Evolutionary conservation across 2,329 filamentous ascomycete species (phyloP), one percentile per base, ranked within the genome.

Genomic region (Colletotrichum salicis): DNA sequence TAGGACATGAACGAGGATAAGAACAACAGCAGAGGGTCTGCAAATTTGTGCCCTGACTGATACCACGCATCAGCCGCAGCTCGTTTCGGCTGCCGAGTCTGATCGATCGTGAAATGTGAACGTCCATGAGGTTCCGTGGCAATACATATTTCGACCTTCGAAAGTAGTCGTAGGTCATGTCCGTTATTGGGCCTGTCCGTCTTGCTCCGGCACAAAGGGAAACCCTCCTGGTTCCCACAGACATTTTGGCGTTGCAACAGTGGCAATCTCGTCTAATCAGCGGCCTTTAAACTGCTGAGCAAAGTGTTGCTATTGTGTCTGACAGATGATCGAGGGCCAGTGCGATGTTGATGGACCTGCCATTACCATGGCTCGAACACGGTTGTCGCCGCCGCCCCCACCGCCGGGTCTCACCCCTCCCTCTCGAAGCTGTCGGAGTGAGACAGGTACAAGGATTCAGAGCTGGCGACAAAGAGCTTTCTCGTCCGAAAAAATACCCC

Each of bases 391-490:
- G 48, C 60, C 13, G n/a, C 45, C 33, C 54, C 66, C 45, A n/a
- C 48, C n/a, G 13, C 22, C 35, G 22, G 24, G 22, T n/a, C 41
- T 37, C 22, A 37, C 29, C 29, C 19, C 19, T 54, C 31, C 56
- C 65, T 64, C 31, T 24, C n/a, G 27, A 41, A 67, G 48, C 57
- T 19, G 48, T 41, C 29, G 31, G 37, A 62, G 57, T 60, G 59
- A 70, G 70, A 70, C 70, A 71, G 22, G 52, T 41, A 68, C 24
- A 54, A 63, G 48, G n/a, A 5, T 41, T 27, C 19, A 13, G 29
- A 48, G 24, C 11, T 33, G 48, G 59, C 29, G 64, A 64, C n/a
- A 70, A 64, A 70, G 48, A 45, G 19, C 58, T 31, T 8, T 27
- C 13, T 22, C 29, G 5, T 31, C 31, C 51, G 19, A 31, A 66